These are phyloP conservation scores for Quercus variabilis DNA, from an alignment of 306 rosid genomes.

Conservation along the genomic window DNA sequence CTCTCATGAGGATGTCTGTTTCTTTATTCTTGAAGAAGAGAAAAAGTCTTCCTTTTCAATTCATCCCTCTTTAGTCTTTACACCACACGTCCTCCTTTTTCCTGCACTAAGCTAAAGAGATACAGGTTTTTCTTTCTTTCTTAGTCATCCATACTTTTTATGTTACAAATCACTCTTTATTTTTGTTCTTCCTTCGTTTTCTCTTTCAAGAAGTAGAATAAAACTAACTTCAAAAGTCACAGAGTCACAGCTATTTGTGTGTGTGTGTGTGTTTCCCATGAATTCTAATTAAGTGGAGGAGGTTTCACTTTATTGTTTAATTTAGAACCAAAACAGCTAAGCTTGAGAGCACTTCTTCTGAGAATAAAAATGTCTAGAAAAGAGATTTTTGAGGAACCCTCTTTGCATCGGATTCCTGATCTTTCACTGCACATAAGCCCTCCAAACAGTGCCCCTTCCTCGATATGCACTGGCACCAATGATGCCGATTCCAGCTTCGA, in stretches of 20 bases:
- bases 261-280: slow-evolving; percentile 3
- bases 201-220: slow-evolving; percentile 14
- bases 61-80: slow-evolving; percentile 14
- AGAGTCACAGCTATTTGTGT: not conserved
- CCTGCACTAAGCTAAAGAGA: slow-evolving; percentile 5
- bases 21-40: slow-evolving; percentile 33
- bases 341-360: slow-evolving; percentile 16
- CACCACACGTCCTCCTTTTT: slow-evolving; percentile 15
- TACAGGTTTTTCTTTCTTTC: not conserved
- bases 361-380: slow-evolving; percentile 40
- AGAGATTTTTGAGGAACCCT: slow-evolving; percentile 14
- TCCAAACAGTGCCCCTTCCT: slow-evolving; percentile 59
- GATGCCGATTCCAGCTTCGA: slow-evolving; percentile 43
- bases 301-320: not conserved
- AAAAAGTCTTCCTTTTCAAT: slow-evolving; percentile 27
- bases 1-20: slow-evolving; percentile 45
- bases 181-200: not conserved
- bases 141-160: not conserved
- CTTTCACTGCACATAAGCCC: slow-evolving; percentile 80
- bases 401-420: slow-evolving; percentile 67
- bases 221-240: not conserved
- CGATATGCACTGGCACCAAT: slow-evolving; percentile 29
- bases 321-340: not conserved
- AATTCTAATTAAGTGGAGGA: slow-evolving; percentile 4
- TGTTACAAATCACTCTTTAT: not conserved